phyloP scores from a whole-genome alignment of 768 basidiomycete genomes.

The Mycena albidolilacea region DNA sequence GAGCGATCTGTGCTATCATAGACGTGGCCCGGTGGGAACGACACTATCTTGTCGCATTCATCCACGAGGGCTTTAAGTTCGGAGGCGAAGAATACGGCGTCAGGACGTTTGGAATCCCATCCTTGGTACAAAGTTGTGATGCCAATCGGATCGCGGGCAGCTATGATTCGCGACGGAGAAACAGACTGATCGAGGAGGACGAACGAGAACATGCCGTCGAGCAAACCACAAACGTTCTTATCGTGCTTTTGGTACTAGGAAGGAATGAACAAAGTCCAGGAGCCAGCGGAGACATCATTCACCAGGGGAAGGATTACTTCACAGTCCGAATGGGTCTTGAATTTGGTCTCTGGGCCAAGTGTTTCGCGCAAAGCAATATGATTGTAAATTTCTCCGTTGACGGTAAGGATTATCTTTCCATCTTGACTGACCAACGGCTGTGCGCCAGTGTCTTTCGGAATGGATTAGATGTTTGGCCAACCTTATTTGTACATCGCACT shows the following conservation, averaged over 20 bases:
- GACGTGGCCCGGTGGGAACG: slow-evolving; percentile 98
- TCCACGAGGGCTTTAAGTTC: slow-evolving; percentile 94
- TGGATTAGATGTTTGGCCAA: slow-evolving; percentile 9
- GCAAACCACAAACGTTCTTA: slow-evolving; percentile 79
- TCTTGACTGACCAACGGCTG: slow-evolving; percentile 94
- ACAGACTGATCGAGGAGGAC: slow-evolving; percentile 95
- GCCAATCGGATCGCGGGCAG: slow-evolving; percentile 96
- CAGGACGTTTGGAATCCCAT: slow-evolving; percentile 87
- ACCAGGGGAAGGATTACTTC: slow-evolving; percentile 97
- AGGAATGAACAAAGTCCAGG: slow-evolving; percentile 23
- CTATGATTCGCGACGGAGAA: slow-evolving; percentile 91
- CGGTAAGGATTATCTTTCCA: slow-evolving; percentile 85
- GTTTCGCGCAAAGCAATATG: slow-evolving; percentile 84
- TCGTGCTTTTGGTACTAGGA: slow-evolving; percentile 87
- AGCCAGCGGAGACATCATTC: slow-evolving; percentile 41
- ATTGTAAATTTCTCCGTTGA: slow-evolving; percentile 99
- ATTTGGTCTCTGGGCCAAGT: slow-evolving; percentile 76
- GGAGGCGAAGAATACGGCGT: slow-evolving; percentile 92
- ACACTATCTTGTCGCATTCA: slow-evolving; percentile 94
- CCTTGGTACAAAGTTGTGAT: slow-evolving; percentile 99
- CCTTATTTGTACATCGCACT: slow-evolving; percentile 44
- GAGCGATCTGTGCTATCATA: slow-evolving; percentile 89
- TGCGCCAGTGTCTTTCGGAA: slow-evolving; percentile 87
- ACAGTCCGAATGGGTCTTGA: slow-evolving; percentile 99
- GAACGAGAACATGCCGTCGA: slow-evolving; percentile 99